Base-by-base conservation (phyloP, 2,329 filamentous ascomycete species). In the Leptographium galeiforme region DNA sequence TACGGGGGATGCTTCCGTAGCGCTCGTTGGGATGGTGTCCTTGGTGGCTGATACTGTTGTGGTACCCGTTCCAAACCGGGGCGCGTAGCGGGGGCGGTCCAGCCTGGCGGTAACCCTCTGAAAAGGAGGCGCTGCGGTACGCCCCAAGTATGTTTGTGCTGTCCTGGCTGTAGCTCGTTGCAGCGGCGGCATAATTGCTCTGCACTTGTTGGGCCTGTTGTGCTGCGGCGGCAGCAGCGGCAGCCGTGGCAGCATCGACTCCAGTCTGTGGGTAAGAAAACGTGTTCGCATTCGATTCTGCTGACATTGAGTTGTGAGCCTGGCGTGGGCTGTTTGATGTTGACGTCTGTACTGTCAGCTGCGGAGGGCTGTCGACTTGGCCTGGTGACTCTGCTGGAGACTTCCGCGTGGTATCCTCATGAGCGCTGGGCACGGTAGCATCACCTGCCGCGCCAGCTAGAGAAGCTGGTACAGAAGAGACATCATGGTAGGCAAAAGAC, bases 181-280 rank as follows among this genome's bases (percentile, higher is more conserved):
- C 43, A 4, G 54, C 51, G 48, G 62, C 53, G 43, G 50, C 44
- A 57, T 63, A 64, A 52, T 61, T 63, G 52, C 60, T 58, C 46
- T 70, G 69, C 8, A 62, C 58, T 49, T 68, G 66, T 56, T 69
- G 72, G 56, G 74, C 58, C 50, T 69, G 67, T 16, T 62, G 63
- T n/a, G 60, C 58, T 40, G 62, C 63, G 12, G 63, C 56, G 8
- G 63, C 56, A 72, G 72, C 65, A 72, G 72, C 73, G 57, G 71
- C 64, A 50, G 67, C 64, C 72, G 72, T 64, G 73, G 72, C 72
- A 58, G 71, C 68, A 49, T 71, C 65, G 52, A 67, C 64, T 71
- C 73, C 66, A 72, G 72, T 72, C 56, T 76, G 73, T 60, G 71
- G 75, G 62, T 79, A 82, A 48, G 71, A 70, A 60, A 79, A 79